phyloP scores from a whole-genome alignment of 177 flowering plant genomes.

The Vitis hybrid region DNA sequence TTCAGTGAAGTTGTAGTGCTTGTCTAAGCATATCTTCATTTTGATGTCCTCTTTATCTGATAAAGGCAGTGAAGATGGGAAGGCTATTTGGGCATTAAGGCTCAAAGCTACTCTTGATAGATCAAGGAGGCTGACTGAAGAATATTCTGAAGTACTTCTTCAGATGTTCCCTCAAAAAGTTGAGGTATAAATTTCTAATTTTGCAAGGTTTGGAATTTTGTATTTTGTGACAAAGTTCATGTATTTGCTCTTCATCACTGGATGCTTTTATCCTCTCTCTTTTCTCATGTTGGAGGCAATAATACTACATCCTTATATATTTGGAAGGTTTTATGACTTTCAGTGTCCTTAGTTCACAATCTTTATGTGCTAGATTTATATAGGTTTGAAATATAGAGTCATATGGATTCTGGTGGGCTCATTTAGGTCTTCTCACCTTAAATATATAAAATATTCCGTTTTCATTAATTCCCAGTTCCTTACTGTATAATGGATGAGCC shows the following conservation, averaged over 20 bases:
- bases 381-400: too few species aligned
- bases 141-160: conserved; percentile 86
- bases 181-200: conserved; percentile 45
- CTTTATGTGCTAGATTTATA: neutral
- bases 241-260: neutral
- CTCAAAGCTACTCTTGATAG: conserved; percentile 96
- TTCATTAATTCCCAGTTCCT: too few species aligned
- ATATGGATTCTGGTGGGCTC: neutral
- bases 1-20: neutral
- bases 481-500: too few species aligned
- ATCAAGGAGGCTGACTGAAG: conserved; percentile 86
- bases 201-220: too few species aligned
- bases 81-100: conserved; percentile 79
- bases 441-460: too few species aligned
- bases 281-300: neutral
- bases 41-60: neutral
- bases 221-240: neutral
- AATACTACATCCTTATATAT: neutral
- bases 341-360: neutral
- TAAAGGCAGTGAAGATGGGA: conserved; percentile 83
- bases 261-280: neutral
- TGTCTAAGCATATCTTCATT: conserved; percentile 6
- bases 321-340: neutral
- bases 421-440: neutral
- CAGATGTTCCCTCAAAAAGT: conserved; percentile 81